Percentiles rank a stretch among this genome's conserved stretches.
These are phyloP conservation scores for Potentilla sterilis DNA, from an alignment of 306 rosid species.

Conservation along the genomic window DNA sequence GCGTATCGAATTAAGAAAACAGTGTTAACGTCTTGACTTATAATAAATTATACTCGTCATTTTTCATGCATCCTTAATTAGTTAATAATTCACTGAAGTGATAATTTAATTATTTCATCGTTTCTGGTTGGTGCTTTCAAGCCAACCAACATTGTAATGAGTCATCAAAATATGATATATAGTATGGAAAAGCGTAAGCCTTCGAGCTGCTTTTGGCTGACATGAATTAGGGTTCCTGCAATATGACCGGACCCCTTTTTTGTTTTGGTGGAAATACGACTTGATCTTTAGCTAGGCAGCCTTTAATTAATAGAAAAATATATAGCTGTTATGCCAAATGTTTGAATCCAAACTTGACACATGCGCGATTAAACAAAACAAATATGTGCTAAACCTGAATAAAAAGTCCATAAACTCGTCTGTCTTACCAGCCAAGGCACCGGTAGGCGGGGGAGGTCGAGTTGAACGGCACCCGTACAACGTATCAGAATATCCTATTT, in stretches of 20 bases:
- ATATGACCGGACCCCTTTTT: not conserved
- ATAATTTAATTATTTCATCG: not conserved
- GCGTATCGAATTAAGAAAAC: no score
- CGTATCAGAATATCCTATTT: not conserved
- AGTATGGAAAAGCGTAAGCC: not conserved
- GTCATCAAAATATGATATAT: not conserved
- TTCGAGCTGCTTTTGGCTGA: not conserved
- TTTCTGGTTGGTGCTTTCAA: not conserved
- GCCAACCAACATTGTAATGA: not conserved
- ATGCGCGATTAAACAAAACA: not conserved
- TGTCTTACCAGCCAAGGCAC: slow-evolving; percentile 1
- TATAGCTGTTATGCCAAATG: not conserved
- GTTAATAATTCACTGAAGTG: not conserved
- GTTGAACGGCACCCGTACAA: not conserved
- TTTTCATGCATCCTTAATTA: not conserved
- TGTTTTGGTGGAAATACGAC: not conserved
- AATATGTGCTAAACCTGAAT: not conserved
- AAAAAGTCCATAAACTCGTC: not conserved
- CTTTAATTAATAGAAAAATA: not conserved
- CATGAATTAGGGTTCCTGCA: not conserved
- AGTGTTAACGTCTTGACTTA: no score
- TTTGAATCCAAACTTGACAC: not conserved
- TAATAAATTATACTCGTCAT: not conserved
- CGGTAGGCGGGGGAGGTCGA: not conserved
- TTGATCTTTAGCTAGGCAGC: not conserved